Evolutionary conservation across 208 protist species (phyloP), one percentile per base, ranked within the genome.

Genomic region (Leishmania braziliensis): DNA sequence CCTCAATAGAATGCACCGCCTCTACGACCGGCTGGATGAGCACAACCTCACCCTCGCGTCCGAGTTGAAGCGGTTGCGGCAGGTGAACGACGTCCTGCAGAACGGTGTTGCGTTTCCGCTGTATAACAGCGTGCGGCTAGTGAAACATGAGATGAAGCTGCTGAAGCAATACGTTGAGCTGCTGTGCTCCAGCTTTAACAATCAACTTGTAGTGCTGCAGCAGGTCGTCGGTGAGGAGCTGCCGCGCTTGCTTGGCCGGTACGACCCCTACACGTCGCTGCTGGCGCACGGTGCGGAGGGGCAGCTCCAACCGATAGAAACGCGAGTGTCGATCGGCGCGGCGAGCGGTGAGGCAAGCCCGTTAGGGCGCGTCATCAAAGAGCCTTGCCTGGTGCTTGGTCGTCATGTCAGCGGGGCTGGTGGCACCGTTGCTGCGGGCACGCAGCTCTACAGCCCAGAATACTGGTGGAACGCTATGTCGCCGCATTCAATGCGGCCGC

Each of bases 101-200:
- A 77, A 79, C 16, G 68, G 72, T 43, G 18, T 91, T 3, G 68
- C 78, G 18, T 84, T 86, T 76, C 75, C 66, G 18, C 71, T 92
- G 6, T 84, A 84, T 58, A 89, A 79, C 75, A 82, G 89, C 20
- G 79, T 86, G 74, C 85, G 81, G 39, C 86, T 85, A 43, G 53
- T 90, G 70, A 83, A 84, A 75, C 76, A 77, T 4, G 89, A 96
- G 68, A 62, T 88, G 78, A 72, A 53, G 33, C 51, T 82, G 2
- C 79, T 95, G 73, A 73, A 69, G 54, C 80, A 91, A 43, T 87
- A 86, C 76, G 83, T 89, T 46, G 80, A 81, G 43, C 88, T 92
- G 54, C 80, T 91, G 39, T 70, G 88, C 73, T 65, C 82, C 0
- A 89, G 85, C 54, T 93, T 90, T 66, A 68, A 72, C 56, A 62